Evolutionary conservation across 2,329 filamentous ascomycete species (phyloP).

Genomic region (Gaeumannomyces tritici): DNA sequence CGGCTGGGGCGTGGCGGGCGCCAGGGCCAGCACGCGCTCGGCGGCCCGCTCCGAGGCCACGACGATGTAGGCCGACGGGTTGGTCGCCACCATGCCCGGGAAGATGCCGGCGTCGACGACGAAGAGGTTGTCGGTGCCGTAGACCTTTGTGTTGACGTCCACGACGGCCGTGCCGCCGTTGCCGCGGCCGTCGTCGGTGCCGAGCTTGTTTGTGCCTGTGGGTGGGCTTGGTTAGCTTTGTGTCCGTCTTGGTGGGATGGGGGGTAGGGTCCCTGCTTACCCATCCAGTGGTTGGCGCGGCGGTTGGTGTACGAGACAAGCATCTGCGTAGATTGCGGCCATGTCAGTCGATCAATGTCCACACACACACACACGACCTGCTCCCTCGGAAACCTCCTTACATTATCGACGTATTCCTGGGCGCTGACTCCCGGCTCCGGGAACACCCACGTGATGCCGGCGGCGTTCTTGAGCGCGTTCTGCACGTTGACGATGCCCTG

Average conservation of each 20-base stretch:
- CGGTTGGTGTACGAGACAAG: slow-evolving; percentile 21
- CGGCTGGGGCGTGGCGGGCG: slow-evolving; percentile 2
- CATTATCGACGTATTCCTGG: slow-evolving; percentile 44
- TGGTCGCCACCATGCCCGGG: slow-evolving; percentile 47
- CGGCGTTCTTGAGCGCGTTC: slow-evolving; percentile 40
- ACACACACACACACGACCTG: no score
- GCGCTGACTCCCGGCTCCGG: slow-evolving; percentile 42
- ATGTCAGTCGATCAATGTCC: slow-evolving; percentile 3
- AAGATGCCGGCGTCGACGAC: slow-evolving; percentile 47
- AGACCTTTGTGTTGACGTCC: slow-evolving; percentile 28
- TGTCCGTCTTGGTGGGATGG: no score
- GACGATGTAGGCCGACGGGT: slow-evolving; percentile 49
- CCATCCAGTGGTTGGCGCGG: slow-evolving; percentile 7
- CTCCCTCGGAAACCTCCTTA: slow-evolving; percentile 14
- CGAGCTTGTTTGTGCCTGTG: slow-evolving; percentile 14
- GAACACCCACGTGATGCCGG: slow-evolving; percentile 45
- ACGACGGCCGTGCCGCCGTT: slow-evolving; percentile 14
- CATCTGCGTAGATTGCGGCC: slow-evolving; percentile 22
- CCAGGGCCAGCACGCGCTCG: slow-evolving; percentile 35
- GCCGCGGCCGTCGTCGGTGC: slow-evolving; percentile 13
- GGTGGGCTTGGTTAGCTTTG: not conserved
- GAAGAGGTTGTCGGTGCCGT: slow-evolving; percentile 42
- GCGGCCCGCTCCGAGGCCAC: slow-evolving; percentile 47
- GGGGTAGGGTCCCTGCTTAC: not conserved
- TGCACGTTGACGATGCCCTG: slow-evolving; percentile 52